Evolutionary conservation across 2,329 filamentous ascomycete species (phyloP).

Genomic region (Stenocarpella maydis): DNA sequence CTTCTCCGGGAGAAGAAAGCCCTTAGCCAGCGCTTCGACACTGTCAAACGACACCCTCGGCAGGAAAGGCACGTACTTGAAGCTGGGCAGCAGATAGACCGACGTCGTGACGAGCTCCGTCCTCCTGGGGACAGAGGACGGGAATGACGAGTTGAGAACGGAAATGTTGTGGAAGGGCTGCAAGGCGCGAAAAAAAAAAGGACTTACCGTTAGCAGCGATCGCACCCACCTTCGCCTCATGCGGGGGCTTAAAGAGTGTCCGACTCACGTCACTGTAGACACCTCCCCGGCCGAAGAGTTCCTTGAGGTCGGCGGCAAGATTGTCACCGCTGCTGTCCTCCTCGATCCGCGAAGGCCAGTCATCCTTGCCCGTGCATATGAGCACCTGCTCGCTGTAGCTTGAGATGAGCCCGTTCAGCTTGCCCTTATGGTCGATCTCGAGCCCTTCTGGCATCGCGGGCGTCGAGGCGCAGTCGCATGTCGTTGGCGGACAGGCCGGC

Average conservation of each 20-base stretch:
- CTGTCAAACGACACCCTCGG: slow-evolving; percentile 67
- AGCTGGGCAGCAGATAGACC: slow-evolving; percentile 82
- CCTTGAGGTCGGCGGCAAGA: slow-evolving; percentile 76
- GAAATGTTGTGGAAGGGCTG: slow-evolving; percentile 87
- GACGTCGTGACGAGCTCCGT: slow-evolving; percentile 64
- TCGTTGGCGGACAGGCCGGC: slow-evolving; percentile 74
- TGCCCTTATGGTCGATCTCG: slow-evolving; percentile 75
- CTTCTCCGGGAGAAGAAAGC: slow-evolving; percentile 69
- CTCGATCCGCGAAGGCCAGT: slow-evolving; percentile 88
- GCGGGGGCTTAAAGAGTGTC: slow-evolving; percentile 4
- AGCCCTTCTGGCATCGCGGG: slow-evolving; percentile 71
- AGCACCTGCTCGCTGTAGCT: slow-evolving; percentile 84
- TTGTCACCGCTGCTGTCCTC: slow-evolving; percentile 76
- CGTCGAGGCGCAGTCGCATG: slow-evolving; percentile 76
- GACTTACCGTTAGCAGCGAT: slow-evolving; percentile 46
- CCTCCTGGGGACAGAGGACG: slow-evolving; percentile 59
- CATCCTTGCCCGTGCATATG: slow-evolving; percentile 79
- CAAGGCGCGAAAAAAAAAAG: not conserved
- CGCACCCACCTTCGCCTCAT: slow-evolving; percentile 12
- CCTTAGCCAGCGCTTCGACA: slow-evolving; percentile 66
- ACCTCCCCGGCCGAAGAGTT: slow-evolving; percentile 71
- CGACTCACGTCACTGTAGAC: slow-evolving; percentile 70
- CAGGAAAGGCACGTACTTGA: slow-evolving; percentile 79
- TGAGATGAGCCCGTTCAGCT: slow-evolving; percentile 79
- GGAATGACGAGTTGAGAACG: slow-evolving; percentile 79